phyloP scores from a whole-genome alignment of 1,139 yeast species.

The Meyerozyma elateridarum region DNA sequence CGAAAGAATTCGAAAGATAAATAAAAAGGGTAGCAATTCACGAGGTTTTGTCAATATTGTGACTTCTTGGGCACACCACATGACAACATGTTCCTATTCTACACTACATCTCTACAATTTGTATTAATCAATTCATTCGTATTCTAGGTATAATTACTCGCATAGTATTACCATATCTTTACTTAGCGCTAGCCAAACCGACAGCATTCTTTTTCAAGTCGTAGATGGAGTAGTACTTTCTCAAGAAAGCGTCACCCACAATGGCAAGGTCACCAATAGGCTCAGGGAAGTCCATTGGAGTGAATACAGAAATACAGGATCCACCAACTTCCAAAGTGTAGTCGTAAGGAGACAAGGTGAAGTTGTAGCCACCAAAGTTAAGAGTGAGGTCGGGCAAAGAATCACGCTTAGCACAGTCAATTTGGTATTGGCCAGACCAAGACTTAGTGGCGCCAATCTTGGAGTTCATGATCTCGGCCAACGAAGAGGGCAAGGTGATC shows the following conservation, averaged over 20 bases:
- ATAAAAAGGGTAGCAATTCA: no score
- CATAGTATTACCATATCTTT: no score
- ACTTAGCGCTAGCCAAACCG: constrained; percentile 77
- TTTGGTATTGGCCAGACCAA: constrained; percentile 94
- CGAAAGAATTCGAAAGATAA: no score
- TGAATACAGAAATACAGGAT: constrained; percentile 90
- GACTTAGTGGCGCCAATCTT: constrained; percentile 96
- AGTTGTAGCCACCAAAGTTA: constrained; percentile 83
- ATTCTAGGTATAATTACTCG: no score
- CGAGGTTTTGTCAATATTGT: no score
- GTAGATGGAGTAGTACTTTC: constrained; percentile 89
- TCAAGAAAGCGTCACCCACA: constrained; percentile 94
- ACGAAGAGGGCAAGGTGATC: constrained; percentile 87
- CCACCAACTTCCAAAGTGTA: constrained; percentile 93
- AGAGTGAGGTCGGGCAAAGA: constrained; percentile 86
- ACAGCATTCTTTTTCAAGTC: constrained; percentile 87
- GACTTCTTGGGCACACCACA: no score
- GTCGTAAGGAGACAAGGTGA: constrained; percentile 81
- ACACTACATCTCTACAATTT: no score
- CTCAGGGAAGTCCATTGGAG: constrained; percentile 95
- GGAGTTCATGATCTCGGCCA: constrained; percentile 91
- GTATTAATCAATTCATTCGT: no score
- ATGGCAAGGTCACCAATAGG: constrained; percentile 96
- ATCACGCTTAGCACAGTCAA: constrained; percentile 84
- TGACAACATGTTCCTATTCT: no score